phyloP scores from a whole-genome alignment of 257 asterid genomes.

The Plectranthus barbatus region DNA sequence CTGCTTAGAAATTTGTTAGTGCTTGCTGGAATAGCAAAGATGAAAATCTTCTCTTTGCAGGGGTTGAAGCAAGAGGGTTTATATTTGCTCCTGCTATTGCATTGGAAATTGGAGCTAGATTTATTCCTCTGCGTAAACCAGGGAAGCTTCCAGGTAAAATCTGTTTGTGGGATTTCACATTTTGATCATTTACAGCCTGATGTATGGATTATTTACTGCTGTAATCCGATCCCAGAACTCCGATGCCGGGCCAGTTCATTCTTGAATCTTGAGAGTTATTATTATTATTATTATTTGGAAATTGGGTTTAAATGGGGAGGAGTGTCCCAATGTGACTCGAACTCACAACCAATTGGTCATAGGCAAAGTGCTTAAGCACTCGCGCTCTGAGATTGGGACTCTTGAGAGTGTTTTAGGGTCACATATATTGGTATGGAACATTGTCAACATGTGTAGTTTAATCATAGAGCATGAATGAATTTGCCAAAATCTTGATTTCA shows the following conservation, averaged over 20 bases:
- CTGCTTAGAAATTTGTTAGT: not conserved
- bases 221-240: not conserved
- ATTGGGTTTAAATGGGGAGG: too few relatives aligned
- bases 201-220: not conserved
- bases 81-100: conserved; percentile 73
- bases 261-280: too few relatives aligned
- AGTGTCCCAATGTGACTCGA: too few relatives aligned
- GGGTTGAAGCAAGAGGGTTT: conserved; percentile 84
- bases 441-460: not conserved
- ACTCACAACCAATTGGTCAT: too few relatives aligned
- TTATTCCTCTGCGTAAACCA: conserved; percentile 59
- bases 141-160: conserved; percentile 63
- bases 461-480: not conserved
- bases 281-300: too few relatives aligned
- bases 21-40: conserved; percentile 2
- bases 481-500: not conserved
- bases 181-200: not conserved
- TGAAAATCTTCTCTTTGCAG: conserved; percentile 18
- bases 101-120: conserved; percentile 71
- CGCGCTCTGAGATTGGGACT: too few relatives aligned
- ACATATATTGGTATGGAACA: not conserved
- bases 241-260: too few relatives aligned
- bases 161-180: not conserved
- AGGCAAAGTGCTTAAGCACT: too few relatives aligned
- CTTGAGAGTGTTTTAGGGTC: not conserved